Base-by-base conservation (phyloP, 176 grass and related monocot genomes). In the Oryza glumipatula region DNA sequence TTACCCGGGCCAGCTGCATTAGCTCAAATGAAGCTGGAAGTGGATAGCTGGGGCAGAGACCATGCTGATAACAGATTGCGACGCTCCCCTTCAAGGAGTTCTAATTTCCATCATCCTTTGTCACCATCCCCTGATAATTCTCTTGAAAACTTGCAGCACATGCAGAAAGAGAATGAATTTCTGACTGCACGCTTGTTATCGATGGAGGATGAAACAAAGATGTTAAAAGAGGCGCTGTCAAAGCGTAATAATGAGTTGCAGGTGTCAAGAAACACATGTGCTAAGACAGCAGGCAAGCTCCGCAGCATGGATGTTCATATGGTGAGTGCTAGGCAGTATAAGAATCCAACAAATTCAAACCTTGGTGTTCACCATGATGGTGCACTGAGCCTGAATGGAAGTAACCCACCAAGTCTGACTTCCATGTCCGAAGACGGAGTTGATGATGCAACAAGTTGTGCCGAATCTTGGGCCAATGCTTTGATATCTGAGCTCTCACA, bases 361-460 rank as follows among this genome's bases (percentile, higher is more conserved):
- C 80, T 91, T 46, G 90, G 92, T 72, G 78, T 88, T 74, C 91
- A 88, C 41, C 94, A 86, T 88, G 94, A 91, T 85, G 86, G 88
- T 54, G 76, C 73, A 67, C 75, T 90, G 47, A 95, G 90, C 68
- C 93, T 92, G 88, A 92, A 87, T 82, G 93, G 91, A 79, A 99
- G 97, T 72, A 91, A 99, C 65, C 94, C 92, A 74, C 92, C 94
- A 76, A 99, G 97, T 74, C 83, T 96, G 84, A 94, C 92, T 39
- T 99, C 97, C 36, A 96, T 99, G 97, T 99, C 97, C 6, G 97
- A 99, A 92, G 94, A 99, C 88, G 97, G 97, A 46, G 88, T 92
- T 76, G 93, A 95, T 68, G 97, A 99, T 77, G 92, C 89, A 92
- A 90, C 84, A 72, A 97, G 92, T 66, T 93, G 87, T 80, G 89